Percentiles rank a stretch among this genome's conserved stretches.
phyloP scores from a whole-genome alignment of 2,329 filamentous ascomycete species.

The Calonectria fujianensis region DNA sequence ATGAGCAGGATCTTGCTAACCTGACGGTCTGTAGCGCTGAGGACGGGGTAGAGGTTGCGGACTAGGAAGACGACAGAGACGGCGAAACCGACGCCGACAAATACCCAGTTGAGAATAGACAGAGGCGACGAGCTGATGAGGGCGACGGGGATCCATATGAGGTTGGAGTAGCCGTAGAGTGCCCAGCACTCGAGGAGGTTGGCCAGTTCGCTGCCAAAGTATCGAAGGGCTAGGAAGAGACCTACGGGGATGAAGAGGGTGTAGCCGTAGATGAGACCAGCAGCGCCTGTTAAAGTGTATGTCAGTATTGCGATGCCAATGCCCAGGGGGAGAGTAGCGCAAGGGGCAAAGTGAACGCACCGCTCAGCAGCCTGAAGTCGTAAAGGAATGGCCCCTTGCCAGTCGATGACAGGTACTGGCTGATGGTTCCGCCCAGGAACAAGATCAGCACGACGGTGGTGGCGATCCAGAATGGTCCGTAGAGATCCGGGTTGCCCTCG shows the following conservation, averaged over 20 bases:
- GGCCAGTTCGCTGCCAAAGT: conserved; percentile 95
- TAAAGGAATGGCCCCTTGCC: conserved; percentile 87
- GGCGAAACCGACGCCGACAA: conserved; percentile 90
- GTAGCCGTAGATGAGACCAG: conserved; percentile 96
- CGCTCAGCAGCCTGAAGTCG: conserved; percentile 92
- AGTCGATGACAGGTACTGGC: conserved; percentile 85
- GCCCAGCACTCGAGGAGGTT: conserved; percentile 97
- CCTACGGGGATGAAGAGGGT: conserved; percentile 89
- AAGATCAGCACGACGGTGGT: conserved; percentile 97
- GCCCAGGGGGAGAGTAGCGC: neutral
- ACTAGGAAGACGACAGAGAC: conserved; percentile 89
- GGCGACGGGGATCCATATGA: conserved; percentile 97
- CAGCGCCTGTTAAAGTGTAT: conserved; percentile 75
- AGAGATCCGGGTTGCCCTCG: conserved; percentile 96
- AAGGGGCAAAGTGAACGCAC: conserved; percentile 65
- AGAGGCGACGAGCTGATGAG: conserved; percentile 93
- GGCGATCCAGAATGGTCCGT: conserved; percentile 99
- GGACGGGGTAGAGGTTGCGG: conserved; percentile 91
- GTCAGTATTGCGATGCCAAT: conserved; percentile 36
- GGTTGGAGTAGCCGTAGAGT: conserved; percentile 95
- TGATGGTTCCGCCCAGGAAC: conserved; percentile 96
- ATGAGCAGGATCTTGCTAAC: conserved; percentile 92
- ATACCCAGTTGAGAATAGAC: conserved; percentile 92
- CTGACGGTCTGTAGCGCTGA: conserved; percentile 94
- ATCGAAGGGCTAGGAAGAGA: conserved; percentile 91